Base-by-base conservation (phyloP, 768 basidiomycete species). In the Strobilomyces dryophilus region DNA sequence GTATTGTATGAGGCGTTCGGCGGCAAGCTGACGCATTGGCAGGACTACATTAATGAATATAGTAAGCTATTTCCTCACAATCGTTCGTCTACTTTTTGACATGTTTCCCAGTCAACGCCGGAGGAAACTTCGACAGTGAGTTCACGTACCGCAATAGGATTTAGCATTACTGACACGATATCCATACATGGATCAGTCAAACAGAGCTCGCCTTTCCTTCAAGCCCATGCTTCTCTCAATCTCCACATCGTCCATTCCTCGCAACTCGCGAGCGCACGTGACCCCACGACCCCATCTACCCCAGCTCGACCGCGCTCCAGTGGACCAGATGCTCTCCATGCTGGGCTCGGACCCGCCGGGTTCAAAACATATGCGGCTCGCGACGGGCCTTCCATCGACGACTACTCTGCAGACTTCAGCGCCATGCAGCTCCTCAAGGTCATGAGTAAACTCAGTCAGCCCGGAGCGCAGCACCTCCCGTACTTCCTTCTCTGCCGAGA, bases 231-330 rank as follows among this genome's bases (percentile, higher is more conserved):
- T 1, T 74, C 90, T 1, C 79, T 93, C 51, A 92, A 93, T 59
- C 79, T 93, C 14, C 91, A 93, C 65, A 87, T 93, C 66, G 88
- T 93, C 48, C 89, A 92, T 61, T 85, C 89, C 2, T 85, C 85
- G 2, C 87, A 90, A 63, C 70, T 81, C 1, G 65, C 78, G 0
- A 67, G 71, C 53, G 61, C 69, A 47, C 69, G 68, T 59, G 65
- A 69, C 29, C 66, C 62, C 49, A 70, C 53, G 20, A 69, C 57
- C 55, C 68, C 58, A 24, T 67, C 66, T 42, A 70, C 66, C 15
- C 65, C 69, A 31, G 70, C 66, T 40, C 66, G 69, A 8, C 70
- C 68, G 26, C 64, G 66, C 27, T 70, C 68, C n/a, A 69, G 70
- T 24, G 67, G 68, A 26, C 69, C 70, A 8, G 78, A 81, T n/a